A percentile compares a stretch with the other conserved stretches of the same genome.
Evolutionary conservation across 306 rosid species (phyloP).

Genomic region (Cicer yamashitae): DNA sequence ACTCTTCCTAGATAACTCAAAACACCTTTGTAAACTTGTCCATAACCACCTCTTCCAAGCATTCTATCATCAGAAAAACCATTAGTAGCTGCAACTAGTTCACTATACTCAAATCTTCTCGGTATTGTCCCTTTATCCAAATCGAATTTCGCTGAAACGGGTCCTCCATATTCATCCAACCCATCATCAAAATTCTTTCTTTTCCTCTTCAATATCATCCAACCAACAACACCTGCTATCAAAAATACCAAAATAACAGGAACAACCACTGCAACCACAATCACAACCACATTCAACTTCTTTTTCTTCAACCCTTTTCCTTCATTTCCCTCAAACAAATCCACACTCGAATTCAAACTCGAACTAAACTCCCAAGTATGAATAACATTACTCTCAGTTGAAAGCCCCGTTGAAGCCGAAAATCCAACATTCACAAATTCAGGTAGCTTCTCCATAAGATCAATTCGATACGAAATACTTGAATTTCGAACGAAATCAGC

Average conservation of each 20-base stretch:
- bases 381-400: conserved; percentile 33
- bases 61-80: conserved; percentile 51
- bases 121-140: conserved; percentile 57
- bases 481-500: neutral
- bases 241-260: conserved; percentile 10
- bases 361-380: conserved; percentile 55
- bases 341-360: conserved; percentile 7
- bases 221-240: neutral
- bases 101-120: conserved; percentile 52
- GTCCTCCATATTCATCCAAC: neutral
- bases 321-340: neutral
- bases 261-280: conserved; percentile 7
- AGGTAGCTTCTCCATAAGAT: conserved; percentile 39
- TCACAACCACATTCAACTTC: neutral
- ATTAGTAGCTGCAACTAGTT: conserved; percentile 53
- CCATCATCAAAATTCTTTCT: conserved; percentile 1
- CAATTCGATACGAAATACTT: conserved; percentile 23
- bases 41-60: conserved; percentile 68
- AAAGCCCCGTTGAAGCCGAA: conserved; percentile 43
- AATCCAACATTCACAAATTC: conserved; percentile 50
- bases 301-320: neutral
- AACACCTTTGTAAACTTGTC: conserved; percentile 61
- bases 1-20: conserved; percentile 38
- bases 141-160: conserved; percentile 24
- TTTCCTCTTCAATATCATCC: conserved; percentile 33